Percentiles rank a stretch among this genome's conserved stretches.
These are phyloP conservation scores for Hericium alpestre DNA, from an alignment of 768 basidiomycete genomes.

Conservation along the genomic window DNA sequence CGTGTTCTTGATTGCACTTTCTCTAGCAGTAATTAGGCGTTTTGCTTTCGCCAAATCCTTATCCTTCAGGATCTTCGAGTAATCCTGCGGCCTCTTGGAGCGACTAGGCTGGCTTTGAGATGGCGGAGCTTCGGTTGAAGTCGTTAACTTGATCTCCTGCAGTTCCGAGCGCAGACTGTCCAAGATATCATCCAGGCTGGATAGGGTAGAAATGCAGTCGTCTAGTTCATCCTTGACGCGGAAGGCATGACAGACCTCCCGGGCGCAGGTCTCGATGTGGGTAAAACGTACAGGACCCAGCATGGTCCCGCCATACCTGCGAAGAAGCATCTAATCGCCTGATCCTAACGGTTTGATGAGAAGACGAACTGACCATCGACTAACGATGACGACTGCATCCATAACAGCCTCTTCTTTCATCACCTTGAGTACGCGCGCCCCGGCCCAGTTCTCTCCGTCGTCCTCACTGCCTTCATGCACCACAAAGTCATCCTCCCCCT, in stretches of 20 bases:
- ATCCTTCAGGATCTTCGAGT: constrained; percentile 28
- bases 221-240: constrained; percentile 58
- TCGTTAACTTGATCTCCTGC: constrained; percentile 16
- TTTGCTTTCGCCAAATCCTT: constrained; percentile 53
- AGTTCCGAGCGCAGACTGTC: constrained; percentile 43
- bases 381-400: constrained; percentile 73
- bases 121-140: neutral
- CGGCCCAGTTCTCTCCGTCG: constrained; percentile 71
- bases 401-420: constrained; percentile 63
- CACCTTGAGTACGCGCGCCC: constrained; percentile 47
- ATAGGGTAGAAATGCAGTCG: constrained; percentile 46
- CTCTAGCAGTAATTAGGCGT: constrained; percentile 58
- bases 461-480: constrained; percentile 54
- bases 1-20: constrained; percentile 56
- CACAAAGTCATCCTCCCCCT: constrained; percentile 69
- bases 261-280: constrained; percentile 68
- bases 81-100: constrained; percentile 26
- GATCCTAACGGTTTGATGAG: neutral
- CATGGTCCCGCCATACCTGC: constrained; percentile 74
- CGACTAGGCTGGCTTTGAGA: neutral
- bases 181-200: constrained; percentile 51
- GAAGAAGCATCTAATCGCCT: neutral
- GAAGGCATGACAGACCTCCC: constrained; percentile 64
- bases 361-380: constrained; percentile 49
- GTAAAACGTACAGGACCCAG: constrained; percentile 65